Percentiles rank a stretch among this genome's conserved stretches.
These are phyloP conservation scores for Coemansia sp. DNA, from an alignment of 192 early-diverging fungal species.

Conservation along the genomic window DNA sequence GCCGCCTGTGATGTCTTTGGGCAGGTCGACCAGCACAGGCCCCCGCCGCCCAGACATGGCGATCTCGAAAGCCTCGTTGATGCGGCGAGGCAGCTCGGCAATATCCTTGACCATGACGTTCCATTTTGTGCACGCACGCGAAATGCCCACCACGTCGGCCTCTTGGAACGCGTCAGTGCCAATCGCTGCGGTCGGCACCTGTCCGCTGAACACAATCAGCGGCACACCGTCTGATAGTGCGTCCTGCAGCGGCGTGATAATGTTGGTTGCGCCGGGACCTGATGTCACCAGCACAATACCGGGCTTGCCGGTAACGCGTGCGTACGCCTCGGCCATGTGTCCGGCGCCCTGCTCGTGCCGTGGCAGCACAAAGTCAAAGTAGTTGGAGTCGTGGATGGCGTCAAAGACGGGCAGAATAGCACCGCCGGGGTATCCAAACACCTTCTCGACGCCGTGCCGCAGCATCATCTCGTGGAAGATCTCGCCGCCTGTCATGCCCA, in stretches of 20 bases:
- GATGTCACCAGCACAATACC: conserved; percentile 78
- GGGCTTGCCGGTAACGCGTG: conserved; percentile 74
- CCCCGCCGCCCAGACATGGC: conserved; percentile 94
- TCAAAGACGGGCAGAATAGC: conserved; percentile 99
- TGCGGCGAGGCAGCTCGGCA: conserved; percentile 91
- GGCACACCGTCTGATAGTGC: conserved; percentile 93
- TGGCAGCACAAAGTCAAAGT: conserved; percentile 97
- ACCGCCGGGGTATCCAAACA: conserved; percentile 98
- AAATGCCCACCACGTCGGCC: conserved; percentile 95
- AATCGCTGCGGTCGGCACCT: conserved; percentile 87
- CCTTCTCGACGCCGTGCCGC: conserved; percentile 84
- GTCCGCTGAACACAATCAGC: conserved; percentile 93
- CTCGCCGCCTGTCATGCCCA: conserved; percentile 95
- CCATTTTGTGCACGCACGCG: conserved; percentile 97
- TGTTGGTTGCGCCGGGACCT: conserved; percentile 97
- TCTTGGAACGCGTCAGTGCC: conserved; percentile 99
- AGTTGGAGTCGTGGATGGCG: conserved; percentile 92
- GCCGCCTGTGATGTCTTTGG: conserved; percentile 96
- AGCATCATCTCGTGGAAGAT: conserved; percentile 99
- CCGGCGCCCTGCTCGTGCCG: conserved; percentile 98
- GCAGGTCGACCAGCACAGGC: conserved; percentile 95
- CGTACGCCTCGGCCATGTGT: conserved; percentile 98
- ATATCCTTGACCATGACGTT: conserved; percentile 98
- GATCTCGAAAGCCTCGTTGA: conserved; percentile 98
- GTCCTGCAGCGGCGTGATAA: conserved; percentile 97